Conservation (phyloP, 768 basidiomycete species). For the Amanita jacksonii region DNA sequence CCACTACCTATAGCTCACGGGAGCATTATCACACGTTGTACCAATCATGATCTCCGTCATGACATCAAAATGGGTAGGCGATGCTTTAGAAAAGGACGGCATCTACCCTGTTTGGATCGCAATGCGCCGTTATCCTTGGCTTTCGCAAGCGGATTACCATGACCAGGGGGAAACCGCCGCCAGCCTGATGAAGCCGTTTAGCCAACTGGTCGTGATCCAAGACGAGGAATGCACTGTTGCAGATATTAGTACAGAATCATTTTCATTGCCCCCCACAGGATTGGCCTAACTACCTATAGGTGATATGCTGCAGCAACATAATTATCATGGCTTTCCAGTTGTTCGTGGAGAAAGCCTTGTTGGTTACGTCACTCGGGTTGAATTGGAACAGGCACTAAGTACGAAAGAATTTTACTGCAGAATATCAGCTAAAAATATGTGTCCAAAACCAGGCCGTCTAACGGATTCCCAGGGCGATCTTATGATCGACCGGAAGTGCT, state of each 20-base stretch:
- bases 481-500: slow-evolving; percentile 27
- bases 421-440: background rate
- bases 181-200: slow-evolving; percentile 46
- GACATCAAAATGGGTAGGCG: slow-evolving; percentile 70
- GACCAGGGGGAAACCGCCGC: slow-evolving; percentile 57
- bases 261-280: background rate
- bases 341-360: slow-evolving; percentile 40
- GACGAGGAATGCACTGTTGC: slow-evolving; percentile 37
- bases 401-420: slow-evolving; percentile 3
- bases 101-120: slow-evolving; percentile 70
- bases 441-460: background rate
- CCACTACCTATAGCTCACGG: slow-evolving; percentile 43
- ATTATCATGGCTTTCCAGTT: slow-evolving; percentile 60
- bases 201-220: slow-evolving; percentile 41
- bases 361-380: slow-evolving; percentile 54
- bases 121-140: slow-evolving; percentile 62
- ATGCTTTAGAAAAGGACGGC: slow-evolving; percentile 58
- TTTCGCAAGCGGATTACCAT: slow-evolving; percentile 53
- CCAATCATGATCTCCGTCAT: slow-evolving; percentile 78
- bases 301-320: slow-evolving; percentile 29
- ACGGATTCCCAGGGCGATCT: slow-evolving; percentile 11
- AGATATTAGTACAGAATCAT: slow-evolving; percentile 32
- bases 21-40: slow-evolving; percentile 70
- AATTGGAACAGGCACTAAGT: slow-evolving; percentile 32
- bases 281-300: slow-evolving; percentile 17